Conservation (phyloP, 2,329 filamentous ascomycete genomes). For the Thielaviopsis euricoi region DNA sequence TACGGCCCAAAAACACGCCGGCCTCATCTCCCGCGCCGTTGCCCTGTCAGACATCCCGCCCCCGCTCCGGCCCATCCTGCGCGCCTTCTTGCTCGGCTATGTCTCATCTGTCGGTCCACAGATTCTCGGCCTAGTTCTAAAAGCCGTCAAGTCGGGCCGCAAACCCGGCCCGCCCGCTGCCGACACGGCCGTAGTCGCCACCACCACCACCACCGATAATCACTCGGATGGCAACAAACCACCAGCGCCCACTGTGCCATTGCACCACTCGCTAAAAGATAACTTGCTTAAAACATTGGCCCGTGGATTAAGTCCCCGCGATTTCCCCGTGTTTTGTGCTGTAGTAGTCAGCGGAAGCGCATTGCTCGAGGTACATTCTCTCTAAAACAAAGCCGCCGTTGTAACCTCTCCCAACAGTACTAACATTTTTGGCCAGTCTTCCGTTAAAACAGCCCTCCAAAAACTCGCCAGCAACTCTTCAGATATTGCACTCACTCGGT, state of each 20-base stretch:
- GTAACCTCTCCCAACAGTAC: background rate
- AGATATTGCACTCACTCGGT: constrained; percentile 4
- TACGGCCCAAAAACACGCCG: background rate
- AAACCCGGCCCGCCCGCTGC: too few species aligned
- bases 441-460: constrained; percentile 4
- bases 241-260: too few species aligned
- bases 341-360: constrained; percentile 42
- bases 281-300: constrained; percentile 23
- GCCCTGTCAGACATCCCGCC: constrained; percentile 25
- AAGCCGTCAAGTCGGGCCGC: constrained; percentile 22
- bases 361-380: constrained; percentile 33
- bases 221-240: too few species aligned
- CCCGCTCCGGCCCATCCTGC: constrained; percentile 35
- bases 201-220: background rate
- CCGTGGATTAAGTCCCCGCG: constrained; percentile 34
- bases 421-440: background rate
- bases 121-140: constrained; percentile 36
- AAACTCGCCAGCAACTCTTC: constrained; percentile 8
- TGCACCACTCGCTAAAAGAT: constrained; percentile 1
- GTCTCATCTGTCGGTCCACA: constrained; percentile 40
- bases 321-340: constrained; percentile 48
- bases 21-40: background rate
- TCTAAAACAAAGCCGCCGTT: constrained; percentile 1
- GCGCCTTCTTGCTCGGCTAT: constrained; percentile 45
- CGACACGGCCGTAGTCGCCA: too few species aligned